Evolutionary conservation across 225 moss, liverwort and hornwort genomes (phyloP), one percentile per base, ranked within the genome.

Genomic region (Polytrichum commune): DNA sequence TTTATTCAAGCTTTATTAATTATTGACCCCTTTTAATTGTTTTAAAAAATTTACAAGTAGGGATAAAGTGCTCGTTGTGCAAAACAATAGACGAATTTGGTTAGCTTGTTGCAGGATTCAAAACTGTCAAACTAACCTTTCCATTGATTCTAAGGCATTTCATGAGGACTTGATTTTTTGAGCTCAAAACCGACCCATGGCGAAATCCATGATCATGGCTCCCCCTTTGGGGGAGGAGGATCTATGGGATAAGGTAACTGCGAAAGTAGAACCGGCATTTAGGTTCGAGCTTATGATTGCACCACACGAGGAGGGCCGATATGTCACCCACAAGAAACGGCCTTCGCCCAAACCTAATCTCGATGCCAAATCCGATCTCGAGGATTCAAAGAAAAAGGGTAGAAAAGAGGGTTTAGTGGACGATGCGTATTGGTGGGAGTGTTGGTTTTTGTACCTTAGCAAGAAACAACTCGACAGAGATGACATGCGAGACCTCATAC

Each of bases 401-500:
- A 46, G 46, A 46, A 4, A 46, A 46, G 46, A 46, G 13, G 46
- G 46, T 46, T 46, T 46, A 23, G 6, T 83, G 0, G 69, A 73
- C 0, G 76, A 84, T 9, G 66, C 62, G 0, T 79, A 73, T 1
- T 85, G 79, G 82, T 77, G 84, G 63, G 57, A 75, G 7, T 73
- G 73, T 2, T 82, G 80, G 84, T 73, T 85, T 20, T 7, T 78
- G 24, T 22, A 71, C 29, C 54, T 82, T 1, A 82, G 75, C 29
- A 73, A 79, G n/a, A 54, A 64, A 9, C 72, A 73, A 63, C 26
- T 73, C 4, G 72, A 73, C 18, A 60, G 88, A 19, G 80, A 82
- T 1, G 82, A 88, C n/a, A 75, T 88, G 82, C 82, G 88, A 13
- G 88, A 85, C 63, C 72, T 88, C 0, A 77, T 88, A 9, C 13